Conservation (phyloP, 2,329 filamentous ascomycete species). For the Colletotrichum tamarilloi region DNA sequence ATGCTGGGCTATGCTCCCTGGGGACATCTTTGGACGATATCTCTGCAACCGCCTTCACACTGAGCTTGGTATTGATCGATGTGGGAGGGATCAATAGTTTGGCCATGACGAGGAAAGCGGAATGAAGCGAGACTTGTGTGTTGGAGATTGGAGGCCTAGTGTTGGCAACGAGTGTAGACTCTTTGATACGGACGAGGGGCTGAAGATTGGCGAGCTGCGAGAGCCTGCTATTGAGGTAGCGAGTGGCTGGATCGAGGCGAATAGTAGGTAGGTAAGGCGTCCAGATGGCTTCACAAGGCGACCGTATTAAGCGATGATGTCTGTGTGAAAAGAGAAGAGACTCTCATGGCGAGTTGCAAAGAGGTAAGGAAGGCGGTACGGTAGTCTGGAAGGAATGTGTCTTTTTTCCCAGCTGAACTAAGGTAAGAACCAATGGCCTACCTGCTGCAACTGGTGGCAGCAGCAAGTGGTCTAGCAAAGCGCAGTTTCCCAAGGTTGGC, state of each 20-base stretch:
- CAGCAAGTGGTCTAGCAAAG: background rate
- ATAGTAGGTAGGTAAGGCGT: background rate
- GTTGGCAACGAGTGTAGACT: background rate
- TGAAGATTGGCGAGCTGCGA: background rate
- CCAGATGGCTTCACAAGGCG: background rate
- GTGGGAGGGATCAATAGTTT: background rate
- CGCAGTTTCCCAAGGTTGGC: background rate
- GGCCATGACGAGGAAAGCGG: background rate
- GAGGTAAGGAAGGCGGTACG: background rate
- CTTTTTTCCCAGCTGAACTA: background rate
- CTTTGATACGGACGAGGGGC: background rate
- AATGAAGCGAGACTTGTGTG: background rate
- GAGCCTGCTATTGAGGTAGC: background rate
- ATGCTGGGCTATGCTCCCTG: background rate
- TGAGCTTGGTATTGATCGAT: background rate
- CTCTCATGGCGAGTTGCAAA: conserved; percentile 8
- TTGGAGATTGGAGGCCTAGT: background rate
- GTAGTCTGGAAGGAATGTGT: background rate
- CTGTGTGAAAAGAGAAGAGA: background rate
- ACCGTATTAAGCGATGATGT: background rate
- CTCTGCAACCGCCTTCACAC: background rate
- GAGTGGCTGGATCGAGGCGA: background rate
- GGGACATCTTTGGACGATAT: conserved; percentile 8
- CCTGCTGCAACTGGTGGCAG: background rate
- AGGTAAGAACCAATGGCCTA: background rate